phyloP scores from a whole-genome alignment of 495 filamentous ascomycete genomes.

The Beverwykella pulmonaria region DNA sequence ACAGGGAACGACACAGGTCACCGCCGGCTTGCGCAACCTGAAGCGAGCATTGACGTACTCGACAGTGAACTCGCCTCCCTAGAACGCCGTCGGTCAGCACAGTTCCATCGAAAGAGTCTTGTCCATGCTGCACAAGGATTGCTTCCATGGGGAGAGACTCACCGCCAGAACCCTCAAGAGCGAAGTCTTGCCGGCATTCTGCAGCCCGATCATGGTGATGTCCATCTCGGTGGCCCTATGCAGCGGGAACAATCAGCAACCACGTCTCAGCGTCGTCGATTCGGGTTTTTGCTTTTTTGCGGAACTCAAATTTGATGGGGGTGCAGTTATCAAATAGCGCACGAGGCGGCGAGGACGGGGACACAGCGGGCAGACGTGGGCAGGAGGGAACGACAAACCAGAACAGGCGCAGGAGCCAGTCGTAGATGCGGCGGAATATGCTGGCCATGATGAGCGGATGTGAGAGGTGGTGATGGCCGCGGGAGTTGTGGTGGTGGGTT shows the following conservation, averaged over 20 bases:
- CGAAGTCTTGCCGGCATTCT: slow-evolving; percentile 98
- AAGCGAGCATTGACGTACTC: slow-evolving; percentile 70
- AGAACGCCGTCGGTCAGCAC: slow-evolving; percentile 44
- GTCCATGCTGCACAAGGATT: slow-evolving; percentile 31
- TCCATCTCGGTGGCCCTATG: slow-evolving; percentile 97
- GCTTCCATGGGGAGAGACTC: slow-evolving; percentile 49
- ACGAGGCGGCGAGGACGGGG: slow-evolving; percentile 23
- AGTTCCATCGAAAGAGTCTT: slow-evolving; percentile 15
- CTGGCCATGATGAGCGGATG: slow-evolving; percentile 66
- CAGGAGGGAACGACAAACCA: slow-evolving; percentile 69
- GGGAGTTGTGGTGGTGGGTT: background rate
- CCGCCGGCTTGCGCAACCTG: slow-evolving; percentile 24
- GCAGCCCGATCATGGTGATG: slow-evolving; percentile 98
- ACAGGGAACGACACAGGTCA: slow-evolving; percentile 26
- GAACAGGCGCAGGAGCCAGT: slow-evolving; percentile 96
- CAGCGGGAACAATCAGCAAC: slow-evolving; percentile 34
- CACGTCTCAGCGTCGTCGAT: slow-evolving; percentile 29
- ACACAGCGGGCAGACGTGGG: background rate
- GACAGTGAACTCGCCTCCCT: slow-evolving; percentile 98
- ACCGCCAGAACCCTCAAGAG: slow-evolving; percentile 92
- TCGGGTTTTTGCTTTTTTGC: slow-evolving; percentile 34
- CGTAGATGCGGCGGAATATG: slow-evolving; percentile 91
- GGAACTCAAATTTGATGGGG: slow-evolving; percentile 22
- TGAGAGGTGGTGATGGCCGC: slow-evolving; percentile 13
- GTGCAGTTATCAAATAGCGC: slow-evolving; percentile 31